Base-by-base conservation (phyloP, 768 basidiomycete genomes). In the Phylloporus rhodoxanthus region DNA sequence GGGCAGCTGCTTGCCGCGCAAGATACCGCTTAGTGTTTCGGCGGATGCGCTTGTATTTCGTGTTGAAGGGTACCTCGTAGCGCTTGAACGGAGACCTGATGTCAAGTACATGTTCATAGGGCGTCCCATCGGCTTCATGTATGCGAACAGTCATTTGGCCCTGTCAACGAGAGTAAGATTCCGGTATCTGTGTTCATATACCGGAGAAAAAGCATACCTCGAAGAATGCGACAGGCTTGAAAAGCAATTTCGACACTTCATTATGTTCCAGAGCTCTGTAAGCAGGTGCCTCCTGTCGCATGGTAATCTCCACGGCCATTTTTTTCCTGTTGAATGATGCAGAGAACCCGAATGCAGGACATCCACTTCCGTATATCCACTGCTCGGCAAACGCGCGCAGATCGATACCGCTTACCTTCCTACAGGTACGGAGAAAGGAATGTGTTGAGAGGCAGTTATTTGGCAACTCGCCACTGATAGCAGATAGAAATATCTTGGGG, bases 101-200 rank as follows among this genome's bases (percentile, higher is more conserved):
- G 64, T 96, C 92, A 36, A 99, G 75, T 20, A 99, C 91, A 63
- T 99, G 96, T 65, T 99, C 96, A 64, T 97, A 98, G 1, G 96
- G 95, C 32, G 96, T 98, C 3, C 95, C 96, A 64, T 99, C 96
- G 1, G 95, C 96, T 74, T 99, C 96, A 62, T 98, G 95, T 45
- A 98, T 96, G 26, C 96, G 90, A 51, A 99, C 87, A 23, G 96
- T 98, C 87, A 99, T 91, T 75, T 93, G 91, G 15, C 96, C 96
- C 84, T 92, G 23, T 50, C 19, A 15, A 45, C 20, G 34, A 45
- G 26, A 26, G 47, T 61, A 26, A 58, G 52, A 45, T n/a, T 14
- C n/a, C 29, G 6, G 9, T n/a, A 40, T n/a, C 37, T 25, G n/a
- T 48, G 34, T 36, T 23, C 25, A 19, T 30, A 39, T 21, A 20